phyloP scores from a whole-genome alignment of 371 early-diverging fungal species.

The Actinomortierella ambigua region DNA sequence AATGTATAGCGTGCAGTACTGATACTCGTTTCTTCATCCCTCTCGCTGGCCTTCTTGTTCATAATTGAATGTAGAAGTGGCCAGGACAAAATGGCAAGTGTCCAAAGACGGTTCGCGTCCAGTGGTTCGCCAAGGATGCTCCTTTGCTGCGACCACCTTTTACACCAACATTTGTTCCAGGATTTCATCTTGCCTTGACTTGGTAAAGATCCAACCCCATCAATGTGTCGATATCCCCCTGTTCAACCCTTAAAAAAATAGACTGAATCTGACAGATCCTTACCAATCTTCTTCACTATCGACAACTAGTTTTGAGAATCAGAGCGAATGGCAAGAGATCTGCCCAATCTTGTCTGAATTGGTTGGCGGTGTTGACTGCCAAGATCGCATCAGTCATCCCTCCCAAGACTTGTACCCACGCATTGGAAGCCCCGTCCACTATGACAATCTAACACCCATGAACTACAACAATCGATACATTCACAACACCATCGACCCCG shows the following conservation, averaged over 20 bases:
- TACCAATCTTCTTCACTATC: neutral
- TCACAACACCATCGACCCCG: slow-evolving; percentile 19
- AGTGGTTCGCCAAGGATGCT: slow-evolving; percentile 27
- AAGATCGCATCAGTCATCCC: neutral
- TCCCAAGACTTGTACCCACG: too few species aligned
- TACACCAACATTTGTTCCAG: slow-evolving; percentile 36
- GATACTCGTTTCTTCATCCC: neutral
- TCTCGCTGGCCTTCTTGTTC: neutral
- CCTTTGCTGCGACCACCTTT: slow-evolving; percentile 45
- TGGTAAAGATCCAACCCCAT: slow-evolving; percentile 30
- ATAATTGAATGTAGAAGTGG: neutral
- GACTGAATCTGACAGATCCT: too few species aligned
- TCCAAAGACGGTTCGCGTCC: slow-evolving; percentile 19
- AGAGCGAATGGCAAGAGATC: slow-evolving; percentile 19
- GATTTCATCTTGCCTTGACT: slow-evolving; percentile 32
- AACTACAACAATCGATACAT: slow-evolving; percentile 22
- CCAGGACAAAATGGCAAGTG: neutral
- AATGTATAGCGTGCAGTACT: too few species aligned
- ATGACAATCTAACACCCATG: too few species aligned
- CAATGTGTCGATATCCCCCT: too few species aligned
- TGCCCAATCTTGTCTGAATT: slow-evolving; percentile 24
- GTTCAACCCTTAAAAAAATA: neutral
- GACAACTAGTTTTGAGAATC: slow-evolving; percentile 13
- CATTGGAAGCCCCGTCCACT: too few species aligned
- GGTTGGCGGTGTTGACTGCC: slow-evolving; percentile 31